Evolutionary conservation across 306 rosid species (phyloP).

Genomic region (Aeschynomene evenia): DNA sequence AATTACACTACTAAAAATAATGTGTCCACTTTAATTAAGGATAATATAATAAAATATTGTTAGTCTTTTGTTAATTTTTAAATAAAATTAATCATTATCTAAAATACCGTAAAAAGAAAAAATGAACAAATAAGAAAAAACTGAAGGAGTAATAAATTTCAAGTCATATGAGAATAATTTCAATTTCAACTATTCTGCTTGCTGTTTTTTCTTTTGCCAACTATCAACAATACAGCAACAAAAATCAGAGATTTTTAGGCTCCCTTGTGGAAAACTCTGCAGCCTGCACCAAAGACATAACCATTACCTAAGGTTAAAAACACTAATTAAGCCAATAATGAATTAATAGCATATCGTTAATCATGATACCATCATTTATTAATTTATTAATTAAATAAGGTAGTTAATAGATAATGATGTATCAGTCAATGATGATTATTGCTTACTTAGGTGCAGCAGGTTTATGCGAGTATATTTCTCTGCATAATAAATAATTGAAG

Average conservation of each 20-base stretch:
- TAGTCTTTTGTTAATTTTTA: no score
- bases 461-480: background rate
- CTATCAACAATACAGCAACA: background rate
- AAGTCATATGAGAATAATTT: background rate
- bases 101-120: no score
- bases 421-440: background rate
- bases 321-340: background rate
- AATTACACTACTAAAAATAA: no score
- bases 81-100: no score
- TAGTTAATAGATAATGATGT: no score
- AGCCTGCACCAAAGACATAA: background rate
- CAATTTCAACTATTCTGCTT: background rate
- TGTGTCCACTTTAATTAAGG: no score
- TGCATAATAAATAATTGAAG: background rate
- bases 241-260: background rate
- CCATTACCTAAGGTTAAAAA: background rate
- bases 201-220: background rate
- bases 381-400: no score
- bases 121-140: no score
- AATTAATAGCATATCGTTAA: background rate
- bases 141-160: no score
- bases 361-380: no score
- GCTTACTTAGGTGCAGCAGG: no score
- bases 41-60: no score
- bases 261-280: background rate